A percentile compares a stretch with the other conserved stretches of the same genome.
phyloP scores from a whole-genome alignment of 169 alveolate genomes.

The Eimeria necatrix region DNA sequence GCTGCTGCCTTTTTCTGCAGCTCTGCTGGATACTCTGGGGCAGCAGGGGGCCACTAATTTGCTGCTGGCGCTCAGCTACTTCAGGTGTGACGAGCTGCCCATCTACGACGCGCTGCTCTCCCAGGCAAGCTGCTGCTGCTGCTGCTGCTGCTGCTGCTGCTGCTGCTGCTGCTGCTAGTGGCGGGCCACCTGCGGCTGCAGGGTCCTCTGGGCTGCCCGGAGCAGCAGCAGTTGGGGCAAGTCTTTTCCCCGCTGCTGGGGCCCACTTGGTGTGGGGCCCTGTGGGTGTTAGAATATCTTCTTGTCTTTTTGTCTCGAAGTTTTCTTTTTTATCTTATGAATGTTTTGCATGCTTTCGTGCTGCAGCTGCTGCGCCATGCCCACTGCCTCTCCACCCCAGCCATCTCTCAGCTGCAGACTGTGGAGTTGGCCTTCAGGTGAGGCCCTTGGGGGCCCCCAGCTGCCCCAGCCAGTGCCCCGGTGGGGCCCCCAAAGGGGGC shows the following conservation, averaged over 20 bases:
- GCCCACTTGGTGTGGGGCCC: no score
- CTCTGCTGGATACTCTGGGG: conserved; percentile 44
- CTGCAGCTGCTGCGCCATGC: conserved; percentile 60
- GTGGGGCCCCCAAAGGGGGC: no score
- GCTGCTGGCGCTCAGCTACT: conserved; percentile 53
- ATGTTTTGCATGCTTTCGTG: neutral
- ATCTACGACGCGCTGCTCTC: conserved; percentile 58
- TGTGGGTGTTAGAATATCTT: no score
- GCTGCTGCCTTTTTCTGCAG: neutral
- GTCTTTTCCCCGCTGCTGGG: neutral
- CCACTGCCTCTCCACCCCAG: conserved; percentile 34
- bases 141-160: neutral
- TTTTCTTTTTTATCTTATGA: neutral
- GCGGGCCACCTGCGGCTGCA: no score
- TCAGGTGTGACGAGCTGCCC: conserved; percentile 31
- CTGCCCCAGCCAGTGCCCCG: no score
- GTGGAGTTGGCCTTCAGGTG: conserved; percentile 55
- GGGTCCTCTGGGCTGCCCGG: no score
- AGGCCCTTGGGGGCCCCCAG: no score
- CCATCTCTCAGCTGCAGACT: conserved; percentile 56
- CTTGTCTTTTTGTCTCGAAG: neutral
- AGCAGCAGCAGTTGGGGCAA: neutral
- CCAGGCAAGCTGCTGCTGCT: conserved; percentile 37
- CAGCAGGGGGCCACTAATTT: conserved; percentile 49
- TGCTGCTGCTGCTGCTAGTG: neutral